Conservation (phyloP, 2,329 filamentous ascomycete genomes). For the Aspergillus latus region DNA sequence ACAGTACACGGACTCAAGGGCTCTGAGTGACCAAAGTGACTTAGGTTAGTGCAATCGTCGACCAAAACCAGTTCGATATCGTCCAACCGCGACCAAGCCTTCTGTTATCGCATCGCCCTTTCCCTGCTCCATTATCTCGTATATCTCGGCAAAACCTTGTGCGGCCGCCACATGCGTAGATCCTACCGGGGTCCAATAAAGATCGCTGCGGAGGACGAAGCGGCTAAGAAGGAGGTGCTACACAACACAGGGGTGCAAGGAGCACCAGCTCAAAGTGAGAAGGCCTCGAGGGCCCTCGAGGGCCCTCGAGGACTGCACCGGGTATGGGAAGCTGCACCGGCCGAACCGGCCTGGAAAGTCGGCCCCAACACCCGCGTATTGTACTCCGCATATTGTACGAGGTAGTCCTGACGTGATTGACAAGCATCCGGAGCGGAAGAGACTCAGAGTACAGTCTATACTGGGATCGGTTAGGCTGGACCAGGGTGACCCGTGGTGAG, state of each 20-base stretch:
- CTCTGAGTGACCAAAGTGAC: neutral
- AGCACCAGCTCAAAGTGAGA: too few relatives aligned
- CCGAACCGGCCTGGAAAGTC: too few relatives aligned
- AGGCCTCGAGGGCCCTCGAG: neutral
- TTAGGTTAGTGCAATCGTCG: neutral
- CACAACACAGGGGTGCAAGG: neutral
- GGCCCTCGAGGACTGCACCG: too few relatives aligned
- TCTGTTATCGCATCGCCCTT: neutral
- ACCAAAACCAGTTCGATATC: neutral
- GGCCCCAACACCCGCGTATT: too few relatives aligned
- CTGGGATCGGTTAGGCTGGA: neutral
- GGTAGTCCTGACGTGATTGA: constrained; percentile 18
- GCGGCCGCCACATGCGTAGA: constrained; percentile 9
- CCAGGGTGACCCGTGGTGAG: neutral
- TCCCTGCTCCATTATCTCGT: constrained; percentile 2
- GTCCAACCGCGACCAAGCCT: constrained; percentile 5
- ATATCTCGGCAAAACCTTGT: neutral
- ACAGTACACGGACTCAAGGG: neutral
- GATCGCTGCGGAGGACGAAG: neutral
- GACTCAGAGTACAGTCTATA: constrained; percentile 1
- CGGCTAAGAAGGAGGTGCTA: constrained; percentile 8
- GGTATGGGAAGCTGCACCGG: too few relatives aligned
- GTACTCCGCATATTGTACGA: too few relatives aligned
- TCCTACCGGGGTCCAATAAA: constrained; percentile 2
- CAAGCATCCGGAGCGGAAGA: constrained; percentile 13